Base-by-base conservation (phyloP, 306 rosid species). In the Prinsepia uniflora region DNA sequence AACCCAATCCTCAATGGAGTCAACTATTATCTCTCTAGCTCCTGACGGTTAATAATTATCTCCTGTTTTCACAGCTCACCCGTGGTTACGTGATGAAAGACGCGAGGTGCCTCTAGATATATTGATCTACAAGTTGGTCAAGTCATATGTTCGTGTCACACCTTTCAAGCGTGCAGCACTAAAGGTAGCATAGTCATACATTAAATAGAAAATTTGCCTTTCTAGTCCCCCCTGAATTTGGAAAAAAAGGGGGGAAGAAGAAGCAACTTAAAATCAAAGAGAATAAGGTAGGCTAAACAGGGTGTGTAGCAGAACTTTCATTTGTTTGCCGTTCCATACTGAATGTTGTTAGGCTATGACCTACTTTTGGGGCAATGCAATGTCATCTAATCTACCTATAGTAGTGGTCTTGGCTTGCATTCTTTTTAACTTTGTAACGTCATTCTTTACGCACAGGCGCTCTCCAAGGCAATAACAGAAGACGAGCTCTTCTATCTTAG, bases 121-220 rank as follows among this genome's bases (percentile, higher is more conserved):
- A 58, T 75, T 81, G 65, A 86, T 94, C 78, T 94, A 82, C 92
- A 90, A 89, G 86, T 75, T 85, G 74, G 92, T 94, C 65, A 94
- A 89, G 78, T 74, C 88, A 48, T 94, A 89, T 71, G 76, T 90
- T 63, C 81, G 92, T 66, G 88, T 89, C 56, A 84, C 92, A 13
- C 95, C 98, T 57, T 82, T 94, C 83, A 94, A 82, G 83, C 95
- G 91, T 20, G 87, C 92, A 0, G 90, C 97, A 59, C 66, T 90
- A 72, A 94, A 94, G 98, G 98, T 94, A 84, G 56, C 42, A 48
- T 30, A 30, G 36, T 30, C 36, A 30, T 24, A 42, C 40, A 48
- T 17, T 50, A 18, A 60, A 22, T 62, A 67, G 47, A 45, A 3
- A 3, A 47, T 15, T 14, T 63, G 34, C 24, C 36, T 67, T 57